phyloP scores from a whole-genome alignment of 306 rosid species.

The Cicer judaicum region DNA sequence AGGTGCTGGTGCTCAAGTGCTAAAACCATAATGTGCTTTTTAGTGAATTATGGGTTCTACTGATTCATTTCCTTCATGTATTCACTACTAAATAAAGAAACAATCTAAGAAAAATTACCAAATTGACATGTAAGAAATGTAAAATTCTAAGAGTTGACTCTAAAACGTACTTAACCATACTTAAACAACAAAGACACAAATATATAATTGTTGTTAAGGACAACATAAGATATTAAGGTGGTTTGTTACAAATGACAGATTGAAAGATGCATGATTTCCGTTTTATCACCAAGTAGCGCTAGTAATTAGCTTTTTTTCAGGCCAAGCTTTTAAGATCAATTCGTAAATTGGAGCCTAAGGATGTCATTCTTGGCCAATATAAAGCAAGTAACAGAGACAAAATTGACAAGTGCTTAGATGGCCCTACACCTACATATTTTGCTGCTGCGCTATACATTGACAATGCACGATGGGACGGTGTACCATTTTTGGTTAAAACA shows the following conservation, averaged over 20 bases:
- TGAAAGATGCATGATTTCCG: constrained; percentile 19
- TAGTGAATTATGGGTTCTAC: neutral
- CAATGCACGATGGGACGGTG: constrained; percentile 99
- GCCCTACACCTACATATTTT: constrained; percentile 83
- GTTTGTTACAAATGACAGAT: constrained; percentile 18
- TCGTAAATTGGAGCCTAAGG: constrained; percentile 71
- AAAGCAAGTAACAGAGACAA: constrained; percentile 63
- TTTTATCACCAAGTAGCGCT: constrained; percentile 18
- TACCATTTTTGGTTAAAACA: constrained; percentile 85
- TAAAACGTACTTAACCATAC: constrained; percentile 4
- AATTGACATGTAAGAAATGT: neutral
- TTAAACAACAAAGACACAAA: neutral
- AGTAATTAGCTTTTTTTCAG: constrained; percentile 61
- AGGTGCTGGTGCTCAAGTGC: neutral
- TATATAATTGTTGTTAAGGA: neutral
- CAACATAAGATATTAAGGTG: constrained; percentile 21
- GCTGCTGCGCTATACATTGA: constrained; percentile 83
- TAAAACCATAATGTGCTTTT: neutral
- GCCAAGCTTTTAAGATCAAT: constrained; percentile 89
- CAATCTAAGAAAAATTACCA: constrained; percentile 7
- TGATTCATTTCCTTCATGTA: neutral
- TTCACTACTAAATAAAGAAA: constrained; percentile 11
- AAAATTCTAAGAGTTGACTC: neutral
- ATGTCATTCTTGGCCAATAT: constrained; percentile 90
- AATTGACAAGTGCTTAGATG: constrained; percentile 56